Percentiles rank a stretch among this genome's conserved stretches.
These are phyloP conservation scores for Penicillium corylophilum DNA, from an alignment of 2,329 filamentous ascomycete genomes.

Conservation along the genomic window DNA sequence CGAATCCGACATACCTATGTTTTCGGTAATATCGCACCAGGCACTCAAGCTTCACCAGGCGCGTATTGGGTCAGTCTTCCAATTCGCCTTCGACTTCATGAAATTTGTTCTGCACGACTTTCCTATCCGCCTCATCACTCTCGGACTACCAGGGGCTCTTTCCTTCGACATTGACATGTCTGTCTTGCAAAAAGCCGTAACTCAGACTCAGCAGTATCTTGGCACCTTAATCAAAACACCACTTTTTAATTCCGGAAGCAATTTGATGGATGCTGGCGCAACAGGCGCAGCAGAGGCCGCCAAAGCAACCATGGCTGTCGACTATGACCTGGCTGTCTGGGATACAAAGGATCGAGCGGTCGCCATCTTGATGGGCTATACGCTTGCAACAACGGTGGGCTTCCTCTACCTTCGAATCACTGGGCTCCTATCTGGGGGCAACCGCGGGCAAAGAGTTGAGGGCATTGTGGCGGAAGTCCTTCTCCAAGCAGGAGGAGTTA, in stretches of 20 bases:
- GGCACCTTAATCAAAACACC: slow-evolving; percentile 21
- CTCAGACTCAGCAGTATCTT: slow-evolving; percentile 21
- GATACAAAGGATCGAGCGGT: slow-evolving; percentile 64
- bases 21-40: slow-evolving; percentile 73
- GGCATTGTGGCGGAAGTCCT: slow-evolving; percentile 74
- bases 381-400: slow-evolving; percentile 70
- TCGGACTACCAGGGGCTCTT: slow-evolving; percentile 25
- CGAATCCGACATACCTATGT: slow-evolving; percentile 68
- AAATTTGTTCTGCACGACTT: slow-evolving; percentile 45
- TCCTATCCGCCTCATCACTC: slow-evolving; percentile 33
- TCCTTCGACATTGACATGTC: slow-evolving; percentile 19
- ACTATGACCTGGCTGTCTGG: slow-evolving; percentile 67
- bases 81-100: slow-evolving; percentile 40
- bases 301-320: slow-evolving; percentile 36
- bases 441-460: slow-evolving; percentile 61
- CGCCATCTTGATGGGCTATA: slow-evolving; percentile 79
- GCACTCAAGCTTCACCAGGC: slow-evolving; percentile 63
- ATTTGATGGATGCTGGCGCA: slow-evolving; percentile 28
- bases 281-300: slow-evolving; percentile 19
- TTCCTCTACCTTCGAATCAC: slow-evolving; percentile 76
- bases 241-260: slow-evolving; percentile 24
- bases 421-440: slow-evolving; percentile 62
- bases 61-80: slow-evolving; percentile 47
- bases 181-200: slow-evolving; percentile 17
- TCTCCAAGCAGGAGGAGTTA: slow-evolving; percentile 90